Percentiles rank a stretch among this genome's conserved stretches.
These are phyloP conservation scores for Urostyla sp. DNA, from an alignment of 73 alveolate species.

Conservation along the genomic window DNA sequence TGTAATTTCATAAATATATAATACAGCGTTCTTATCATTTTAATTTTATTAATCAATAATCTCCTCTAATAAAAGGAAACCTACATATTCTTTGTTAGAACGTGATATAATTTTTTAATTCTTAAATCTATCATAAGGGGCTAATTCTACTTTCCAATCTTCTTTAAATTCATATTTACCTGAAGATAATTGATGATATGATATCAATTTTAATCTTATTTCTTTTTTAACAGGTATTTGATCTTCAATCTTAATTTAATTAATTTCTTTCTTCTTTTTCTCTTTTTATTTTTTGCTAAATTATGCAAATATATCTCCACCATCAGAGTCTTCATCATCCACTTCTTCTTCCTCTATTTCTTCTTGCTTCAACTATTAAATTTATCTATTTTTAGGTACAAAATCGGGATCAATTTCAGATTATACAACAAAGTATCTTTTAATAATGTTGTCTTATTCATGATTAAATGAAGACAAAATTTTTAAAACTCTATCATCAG, in stretches of 20 bases:
- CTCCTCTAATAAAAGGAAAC: conserved; percentile 36
- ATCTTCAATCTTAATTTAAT: conserved; percentile 24
- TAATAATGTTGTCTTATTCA: background rate
- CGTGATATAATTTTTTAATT: background rate
- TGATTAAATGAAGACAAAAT: background rate
- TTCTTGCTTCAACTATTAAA: background rate
- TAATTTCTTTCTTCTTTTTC: conserved; percentile 27
- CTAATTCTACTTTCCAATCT: conserved; percentile 37
- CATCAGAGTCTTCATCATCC: conserved; percentile 15
- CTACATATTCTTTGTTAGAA: conserved; percentile 36
- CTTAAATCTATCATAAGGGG: conserved; percentile 12
- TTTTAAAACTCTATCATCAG: conserved; percentile 11
- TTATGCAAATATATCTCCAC: conserved; percentile 47
- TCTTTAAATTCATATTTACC: conserved; percentile 9
- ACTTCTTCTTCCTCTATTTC: background rate
- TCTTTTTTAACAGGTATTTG: background rate
- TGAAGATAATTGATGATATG: conserved; percentile 20
- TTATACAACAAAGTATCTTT: conserved; percentile 8
- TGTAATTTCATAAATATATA: conserved; percentile 54
- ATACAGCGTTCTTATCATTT: background rate
- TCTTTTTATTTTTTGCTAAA: background rate
- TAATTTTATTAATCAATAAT: conserved; percentile 6
- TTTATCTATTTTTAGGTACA: background rate
- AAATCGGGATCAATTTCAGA: conserved; percentile 31
- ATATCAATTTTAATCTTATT: background rate